Percentiles rank a stretch among this genome's conserved stretches.
These are phyloP conservation scores for Mycena indigotica DNA, from an alignment of 768 basidiomycete species.

Conservation along the genomic window DNA sequence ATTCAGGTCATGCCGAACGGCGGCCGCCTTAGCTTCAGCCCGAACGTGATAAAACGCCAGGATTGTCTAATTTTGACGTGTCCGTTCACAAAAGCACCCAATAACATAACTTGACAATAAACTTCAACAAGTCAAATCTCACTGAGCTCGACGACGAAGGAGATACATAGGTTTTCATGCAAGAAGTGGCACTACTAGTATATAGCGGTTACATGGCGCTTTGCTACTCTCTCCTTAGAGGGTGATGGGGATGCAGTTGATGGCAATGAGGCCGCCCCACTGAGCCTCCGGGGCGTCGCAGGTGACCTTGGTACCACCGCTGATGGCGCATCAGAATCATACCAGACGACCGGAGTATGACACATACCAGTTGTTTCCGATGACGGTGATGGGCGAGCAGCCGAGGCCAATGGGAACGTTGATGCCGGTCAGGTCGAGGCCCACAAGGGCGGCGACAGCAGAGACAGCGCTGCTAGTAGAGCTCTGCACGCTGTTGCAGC, in stretches of 20 bases:
- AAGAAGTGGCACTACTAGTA: too few relatives aligned
- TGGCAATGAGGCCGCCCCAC: slow-evolving; percentile 2
- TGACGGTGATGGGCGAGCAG: slow-evolving; percentile 19
- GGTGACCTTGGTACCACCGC: background rate
- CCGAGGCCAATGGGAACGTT: slow-evolving; percentile 14
- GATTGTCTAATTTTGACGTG: too few relatives aligned
- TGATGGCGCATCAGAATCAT: background rate
- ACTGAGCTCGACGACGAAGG: too few relatives aligned
- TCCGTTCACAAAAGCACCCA: too few relatives aligned
- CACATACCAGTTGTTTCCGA: slow-evolving; percentile 3
- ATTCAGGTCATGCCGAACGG: too few relatives aligned
- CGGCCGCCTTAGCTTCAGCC: too few relatives aligned
- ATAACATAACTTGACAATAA: too few relatives aligned
- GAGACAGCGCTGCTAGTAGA: slow-evolving; percentile 12
- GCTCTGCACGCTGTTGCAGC: slow-evolving; percentile 17
- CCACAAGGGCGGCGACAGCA: background rate
- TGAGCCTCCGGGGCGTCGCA: background rate
- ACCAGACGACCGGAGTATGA: background rate
- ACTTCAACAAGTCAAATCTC: too few relatives aligned
- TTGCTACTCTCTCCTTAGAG: too few relatives aligned
- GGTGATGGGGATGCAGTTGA: slow-evolving; percentile 2
- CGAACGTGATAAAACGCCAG: too few relatives aligned
- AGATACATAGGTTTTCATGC: too few relatives aligned
- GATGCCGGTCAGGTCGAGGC: slow-evolving; percentile 13
- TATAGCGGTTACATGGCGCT: too few relatives aligned